Evolutionary conservation across 371 early-diverging fungal genomes (phyloP), one percentile per base, ranked within the genome.

Genomic region (Mortierella sp.): DNA sequence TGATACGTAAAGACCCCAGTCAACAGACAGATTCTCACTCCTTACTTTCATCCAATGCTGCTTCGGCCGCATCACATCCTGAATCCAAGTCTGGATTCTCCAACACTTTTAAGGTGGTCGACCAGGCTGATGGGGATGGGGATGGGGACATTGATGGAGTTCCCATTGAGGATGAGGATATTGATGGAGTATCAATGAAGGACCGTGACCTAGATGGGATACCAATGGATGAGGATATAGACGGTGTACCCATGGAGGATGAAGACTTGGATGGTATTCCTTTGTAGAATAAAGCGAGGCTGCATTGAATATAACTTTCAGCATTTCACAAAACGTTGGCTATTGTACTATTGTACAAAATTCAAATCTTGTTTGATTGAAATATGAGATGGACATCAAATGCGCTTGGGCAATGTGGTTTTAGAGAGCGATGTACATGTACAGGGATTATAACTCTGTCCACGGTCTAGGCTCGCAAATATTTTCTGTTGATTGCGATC

Each of bases 181-280:
- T 77, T 73, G 73, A 78, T 58, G 79, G 73, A 5, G 68, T 66
- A 3, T 77, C 72, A n/a, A 40, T 77, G 64, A 77, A 77, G 11
- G 88, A 84, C 22, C 86, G 87, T 2, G 89, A 89, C 37, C 16
- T 68, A 3, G 74, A 74, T 40, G 74, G 74, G 3, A 66, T 62
- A 20, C 88, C 89, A 1, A 70, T 88, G 68, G 78, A 87, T 54
- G 73, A 69, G 24, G 78, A 72, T 40, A 22, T 73, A 0, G 78
- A 78, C 51, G 78, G 78, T 0, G 63, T 66, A 9, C 78, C 78
- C 1, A 20, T 75, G 66, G 35, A 67, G 39, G 57, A 63, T 32
- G 62, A 66, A 18, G 62, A 64, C 45, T 16, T 64, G 11, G 66
- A 66, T 49, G 72, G 73, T 32, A 30, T 66, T n/a, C 73, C 68